Evolutionary conservation across 2,329 filamentous ascomycete genomes (phyloP).

Genomic region (Clathrospora elynae): DNA sequence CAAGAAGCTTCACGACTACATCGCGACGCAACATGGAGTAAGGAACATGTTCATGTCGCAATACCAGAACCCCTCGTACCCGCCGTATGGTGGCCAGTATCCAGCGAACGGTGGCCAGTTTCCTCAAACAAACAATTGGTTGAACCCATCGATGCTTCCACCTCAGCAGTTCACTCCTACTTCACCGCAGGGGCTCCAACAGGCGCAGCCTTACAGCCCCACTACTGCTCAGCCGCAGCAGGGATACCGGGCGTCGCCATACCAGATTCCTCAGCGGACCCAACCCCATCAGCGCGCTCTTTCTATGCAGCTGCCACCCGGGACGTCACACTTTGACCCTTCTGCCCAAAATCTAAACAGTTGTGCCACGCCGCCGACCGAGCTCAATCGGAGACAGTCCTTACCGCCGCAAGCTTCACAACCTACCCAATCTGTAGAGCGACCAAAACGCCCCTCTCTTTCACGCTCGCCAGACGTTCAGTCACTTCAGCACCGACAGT

Average conservation of each 20-base stretch:
- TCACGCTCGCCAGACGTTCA: slow-evolving; percentile 30
- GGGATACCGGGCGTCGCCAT: slow-evolving; percentile 53
- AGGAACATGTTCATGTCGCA: slow-evolving; percentile 51
- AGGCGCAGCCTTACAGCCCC: slow-evolving; percentile 26
- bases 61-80: slow-evolving; percentile 29
- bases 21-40: slow-evolving; percentile 63
- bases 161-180: slow-evolving; percentile 41
- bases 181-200: slow-evolving; percentile 31
- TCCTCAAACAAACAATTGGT: slow-evolving; percentile 31
- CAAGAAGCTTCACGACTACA: slow-evolving; percentile 63
- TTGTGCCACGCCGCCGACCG: slow-evolving; percentile 27
- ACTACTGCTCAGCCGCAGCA: slow-evolving; percentile 32
- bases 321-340: slow-evolving; percentile 38
- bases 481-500: slow-evolving; percentile 23
- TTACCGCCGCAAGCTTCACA: slow-evolving; percentile 46
- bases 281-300: slow-evolving; percentile 51
- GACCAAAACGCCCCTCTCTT: slow-evolving; percentile 20
- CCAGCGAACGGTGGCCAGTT: slow-evolving; percentile 29
- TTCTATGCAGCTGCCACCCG: slow-evolving; percentile 52
- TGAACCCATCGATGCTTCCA: slow-evolving; percentile 43
- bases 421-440: slow-evolving; percentile 21
- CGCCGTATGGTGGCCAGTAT: slow-evolving; percentile 24
- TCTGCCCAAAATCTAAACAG: slow-evolving; percentile 25
- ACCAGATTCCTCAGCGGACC: slow-evolving; percentile 51
- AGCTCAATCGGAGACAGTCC: slow-evolving; percentile 51